Evolutionary conservation across 352 stramenopile genomes (phyloP).

Genomic region (Phytopythium helicoides): DNA sequence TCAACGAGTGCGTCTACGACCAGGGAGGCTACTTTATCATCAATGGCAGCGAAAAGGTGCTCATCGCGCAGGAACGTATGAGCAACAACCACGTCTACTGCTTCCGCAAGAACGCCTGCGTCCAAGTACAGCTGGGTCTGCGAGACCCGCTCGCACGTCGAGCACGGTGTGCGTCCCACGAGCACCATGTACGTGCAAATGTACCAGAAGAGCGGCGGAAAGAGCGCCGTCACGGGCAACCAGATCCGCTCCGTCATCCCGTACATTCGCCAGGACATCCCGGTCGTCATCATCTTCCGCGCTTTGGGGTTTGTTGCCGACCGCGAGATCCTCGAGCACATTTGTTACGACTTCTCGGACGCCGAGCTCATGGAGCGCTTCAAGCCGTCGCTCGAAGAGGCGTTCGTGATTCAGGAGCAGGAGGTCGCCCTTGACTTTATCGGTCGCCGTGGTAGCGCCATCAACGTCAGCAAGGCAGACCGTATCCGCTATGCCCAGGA

Average conservation of each 20-base stretch:
- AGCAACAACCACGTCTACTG: slow-evolving; percentile 99
- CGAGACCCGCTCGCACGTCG: slow-evolving; percentile 96
- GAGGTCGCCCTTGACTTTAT: slow-evolving; percentile 99
- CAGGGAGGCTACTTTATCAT: slow-evolving; percentile 99
- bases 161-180: slow-evolving; percentile 93
- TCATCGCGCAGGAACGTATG: slow-evolving; percentile 99
- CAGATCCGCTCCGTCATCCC: slow-evolving; percentile 97
- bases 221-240: slow-evolving; percentile 96
- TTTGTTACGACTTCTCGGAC: slow-evolving; percentile 98
- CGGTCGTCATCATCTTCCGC: slow-evolving; percentile 99
- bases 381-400: slow-evolving; percentile 98
- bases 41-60: slow-evolving; percentile 97
- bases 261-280: slow-evolving; percentile 98
- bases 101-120: slow-evolving; percentile 97
- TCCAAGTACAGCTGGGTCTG: slow-evolving; percentile 97
- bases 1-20: slow-evolving; percentile 99
- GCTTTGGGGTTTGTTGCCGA: slow-evolving; percentile 96
- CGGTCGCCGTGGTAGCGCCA: slow-evolving; percentile 92
- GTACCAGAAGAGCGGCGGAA: slow-evolving; percentile 95
- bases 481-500: slow-evolving; percentile 98
- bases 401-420: slow-evolving; percentile 98
- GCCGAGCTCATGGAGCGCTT: slow-evolving; percentile 99
- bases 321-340: slow-evolving; percentile 99
- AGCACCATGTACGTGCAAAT: slow-evolving; percentile 99
- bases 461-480: slow-evolving; percentile 97